These are phyloP conservation scores for Cordyceps pruinosa DNA, from an alignment of 2,329 filamentous ascomycete genomes.

Conservation along the genomic window DNA sequence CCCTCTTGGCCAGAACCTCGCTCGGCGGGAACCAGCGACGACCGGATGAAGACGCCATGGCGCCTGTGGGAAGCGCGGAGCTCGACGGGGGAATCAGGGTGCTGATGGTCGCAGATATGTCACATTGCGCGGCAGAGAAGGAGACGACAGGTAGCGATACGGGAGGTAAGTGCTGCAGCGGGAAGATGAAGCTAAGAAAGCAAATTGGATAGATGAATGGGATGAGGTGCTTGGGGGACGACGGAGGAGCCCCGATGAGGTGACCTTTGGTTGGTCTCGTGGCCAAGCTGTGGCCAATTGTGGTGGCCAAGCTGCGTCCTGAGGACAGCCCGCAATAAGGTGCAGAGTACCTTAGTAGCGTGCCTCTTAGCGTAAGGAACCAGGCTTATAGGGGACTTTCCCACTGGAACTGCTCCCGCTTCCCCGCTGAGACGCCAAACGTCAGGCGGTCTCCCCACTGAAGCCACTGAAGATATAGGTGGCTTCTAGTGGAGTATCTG, in stretches of 20 bases:
- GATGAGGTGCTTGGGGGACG: neutral
- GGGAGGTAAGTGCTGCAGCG: neutral
- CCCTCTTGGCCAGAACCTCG: slow-evolving; percentile 52
- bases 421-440: neutral
- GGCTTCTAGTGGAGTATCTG: neutral
- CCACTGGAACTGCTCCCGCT: neutral
- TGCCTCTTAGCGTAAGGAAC: no score
- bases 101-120: neutral
- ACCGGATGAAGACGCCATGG: slow-evolving; percentile 5
- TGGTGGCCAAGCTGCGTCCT: no score
- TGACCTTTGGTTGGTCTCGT: neutral
- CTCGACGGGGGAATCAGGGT: neutral
- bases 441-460: neutral
- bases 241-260: neutral
- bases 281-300: neutral
- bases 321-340: no score
- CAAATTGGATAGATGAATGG: neutral
- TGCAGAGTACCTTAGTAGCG: no score
- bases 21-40: slow-evolving; percentile 24
- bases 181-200: neutral
- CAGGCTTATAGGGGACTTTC: no score
- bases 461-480: neutral
- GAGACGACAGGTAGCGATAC: neutral
- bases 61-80: neutral
- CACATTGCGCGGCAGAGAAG: neutral